Conservation (phyloP, 306 rosid genomes). For the Dicorynia guianensis region DNA sequence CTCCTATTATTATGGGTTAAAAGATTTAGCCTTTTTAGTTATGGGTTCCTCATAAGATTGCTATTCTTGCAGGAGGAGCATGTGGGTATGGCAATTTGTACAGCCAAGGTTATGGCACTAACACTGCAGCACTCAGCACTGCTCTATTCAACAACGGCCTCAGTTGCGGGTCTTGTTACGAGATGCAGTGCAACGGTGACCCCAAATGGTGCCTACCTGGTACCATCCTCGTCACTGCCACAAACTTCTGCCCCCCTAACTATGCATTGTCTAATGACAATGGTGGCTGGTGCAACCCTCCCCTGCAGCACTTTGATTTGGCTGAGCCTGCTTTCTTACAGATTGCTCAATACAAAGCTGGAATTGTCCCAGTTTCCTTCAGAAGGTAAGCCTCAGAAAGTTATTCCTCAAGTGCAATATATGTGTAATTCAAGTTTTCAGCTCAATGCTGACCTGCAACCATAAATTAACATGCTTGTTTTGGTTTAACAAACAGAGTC, state of each 20-base stretch:
- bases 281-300: conserved; percentile 99
- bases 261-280: conserved; percentile 71
- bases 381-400: conserved; percentile 62
- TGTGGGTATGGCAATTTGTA: conserved; percentile 71
- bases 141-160: conserved; percentile 68
- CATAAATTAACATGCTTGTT: conserved; percentile 3
- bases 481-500: conserved; percentile 57
- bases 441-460: conserved; percentile 3
- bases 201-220: conserved; percentile 22
- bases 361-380: conserved; percentile 92
- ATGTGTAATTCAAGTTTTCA: neutral
- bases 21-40: neutral
- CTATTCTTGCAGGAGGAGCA: conserved; percentile 54
- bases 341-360: conserved; percentile 90
- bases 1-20: neutral
- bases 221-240: neutral
- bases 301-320: conserved; percentile 93
- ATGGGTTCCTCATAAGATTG: neutral
- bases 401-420: too few species aligned
- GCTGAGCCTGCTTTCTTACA: conserved; percentile 97
- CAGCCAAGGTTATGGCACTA: conserved; percentile 72
- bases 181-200: conserved; percentile 40
- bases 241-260: conserved; percentile 82
- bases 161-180: conserved; percentile 70
- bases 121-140: conserved; percentile 73